A percentile compares a stretch with the other conserved stretches of the same genome.
Conservation (phyloP, 768 basidiomycete species). For the Fomitopsis serialis region DNA sequence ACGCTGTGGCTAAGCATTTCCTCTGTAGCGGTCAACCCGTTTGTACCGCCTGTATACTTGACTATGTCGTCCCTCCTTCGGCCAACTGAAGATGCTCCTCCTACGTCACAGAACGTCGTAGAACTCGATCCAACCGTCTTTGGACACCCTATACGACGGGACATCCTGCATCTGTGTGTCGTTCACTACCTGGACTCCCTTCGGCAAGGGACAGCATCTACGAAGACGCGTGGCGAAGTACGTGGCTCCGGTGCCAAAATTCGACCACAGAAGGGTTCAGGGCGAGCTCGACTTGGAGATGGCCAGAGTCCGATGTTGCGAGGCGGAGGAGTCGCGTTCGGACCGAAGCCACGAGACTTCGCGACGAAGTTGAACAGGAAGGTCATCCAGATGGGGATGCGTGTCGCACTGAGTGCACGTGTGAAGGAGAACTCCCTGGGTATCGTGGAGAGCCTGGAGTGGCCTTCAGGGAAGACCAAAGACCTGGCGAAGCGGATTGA, state of each 20-base stretch:
- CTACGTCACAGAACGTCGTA: constrained; percentile 43
- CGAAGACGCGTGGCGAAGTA: constrained; percentile 90
- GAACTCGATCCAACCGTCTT: constrained; percentile 81
- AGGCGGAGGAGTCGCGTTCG: constrained; percentile 91
- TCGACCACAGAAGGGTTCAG: constrained; percentile 86
- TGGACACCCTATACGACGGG: constrained; percentile 80
- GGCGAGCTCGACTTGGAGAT: constrained; percentile 86
- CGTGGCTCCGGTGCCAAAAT: constrained; percentile 87
- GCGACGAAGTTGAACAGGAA: constrained; percentile 90
- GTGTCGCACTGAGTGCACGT: constrained; percentile 82
- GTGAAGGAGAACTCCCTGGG: constrained; percentile 70
- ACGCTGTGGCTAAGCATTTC: background rate
- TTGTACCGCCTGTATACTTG: constrained; percentile 45
- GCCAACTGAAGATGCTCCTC: constrained; percentile 33
- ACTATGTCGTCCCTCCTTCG: constrained; percentile 56
- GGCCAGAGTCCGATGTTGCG: constrained; percentile 80
- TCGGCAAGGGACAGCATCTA: constrained; percentile 88
- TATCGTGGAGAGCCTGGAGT: constrained; percentile 66
- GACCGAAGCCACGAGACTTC: constrained; percentile 89
- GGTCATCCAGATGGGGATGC: constrained; percentile 89
- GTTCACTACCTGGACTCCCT: constrained; percentile 82
- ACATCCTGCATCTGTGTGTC: constrained; percentile 91
- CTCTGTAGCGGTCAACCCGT: background rate
- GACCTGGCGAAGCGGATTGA: constrained; percentile 58
- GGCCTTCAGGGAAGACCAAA: constrained; percentile 71